phyloP scores from a whole-genome alignment of 257 asterid species.

The Parsonsia alboflavescens region DNA sequence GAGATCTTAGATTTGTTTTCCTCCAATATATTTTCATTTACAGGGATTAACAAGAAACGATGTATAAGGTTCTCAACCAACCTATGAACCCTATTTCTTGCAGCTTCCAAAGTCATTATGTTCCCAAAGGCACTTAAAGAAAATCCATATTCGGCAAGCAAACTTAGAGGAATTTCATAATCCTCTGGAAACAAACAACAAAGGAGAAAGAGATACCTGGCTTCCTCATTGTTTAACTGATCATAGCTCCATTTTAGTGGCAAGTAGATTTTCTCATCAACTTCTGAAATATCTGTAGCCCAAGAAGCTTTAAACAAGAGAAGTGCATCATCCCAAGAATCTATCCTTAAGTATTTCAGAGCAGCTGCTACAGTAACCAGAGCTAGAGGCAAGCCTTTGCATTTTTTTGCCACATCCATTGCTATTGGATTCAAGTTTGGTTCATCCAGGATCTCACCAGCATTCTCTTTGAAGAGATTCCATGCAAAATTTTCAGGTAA shows the following conservation, averaged over 20 bases:
- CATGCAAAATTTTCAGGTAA: no score
- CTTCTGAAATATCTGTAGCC: not conserved
- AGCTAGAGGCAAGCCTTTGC: no score
- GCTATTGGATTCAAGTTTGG: not conserved
- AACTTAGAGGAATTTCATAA: no score
- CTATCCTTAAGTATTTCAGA: not conserved
- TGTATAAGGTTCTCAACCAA: slow-evolving; percentile 1
- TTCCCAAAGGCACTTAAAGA: slow-evolving; percentile 14
- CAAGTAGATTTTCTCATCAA: slow-evolving; percentile 3
- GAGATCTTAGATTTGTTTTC: no score
- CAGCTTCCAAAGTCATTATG: not conserved
- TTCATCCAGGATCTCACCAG: not conserved
- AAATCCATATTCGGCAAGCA: slow-evolving; percentile 15
- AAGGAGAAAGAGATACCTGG: no score
- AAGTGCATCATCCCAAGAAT: slow-evolving; percentile 22
- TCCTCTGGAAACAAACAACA: no score
- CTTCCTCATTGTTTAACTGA: no score
- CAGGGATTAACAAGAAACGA: slow-evolving; percentile 6
- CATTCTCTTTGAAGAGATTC: not conserved
- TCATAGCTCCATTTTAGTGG: not conserved
- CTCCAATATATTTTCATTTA: no score
- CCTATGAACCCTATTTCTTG: slow-evolving; percentile 9
- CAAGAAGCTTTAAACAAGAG: not conserved
- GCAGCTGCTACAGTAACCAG: not conserved
- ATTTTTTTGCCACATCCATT: not conserved